A percentile compares a stretch with the other conserved stretches of the same genome.
Evolutionary conservation across 129 eudicot genomes (phyloP).

Genomic region (Logfia minima): DNA sequence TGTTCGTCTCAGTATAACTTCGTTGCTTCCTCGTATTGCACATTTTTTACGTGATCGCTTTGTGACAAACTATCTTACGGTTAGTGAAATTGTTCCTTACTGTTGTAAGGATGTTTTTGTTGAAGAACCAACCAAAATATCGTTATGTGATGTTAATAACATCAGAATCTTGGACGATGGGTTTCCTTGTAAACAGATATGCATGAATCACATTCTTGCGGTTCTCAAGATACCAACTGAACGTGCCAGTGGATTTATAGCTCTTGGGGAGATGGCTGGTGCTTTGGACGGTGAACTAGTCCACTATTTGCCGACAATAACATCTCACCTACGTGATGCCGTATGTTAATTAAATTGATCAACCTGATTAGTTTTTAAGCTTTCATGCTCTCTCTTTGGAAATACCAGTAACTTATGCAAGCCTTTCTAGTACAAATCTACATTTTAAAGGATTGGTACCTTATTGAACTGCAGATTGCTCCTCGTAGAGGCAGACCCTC

Average conservation of each 20-base stretch:
- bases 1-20: constrained; percentile 97
- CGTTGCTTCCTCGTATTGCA: constrained; percentile 93
- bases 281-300: constrained; percentile 97
- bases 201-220: constrained; percentile 97
- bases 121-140: neutral
- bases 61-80: constrained; percentile 93
- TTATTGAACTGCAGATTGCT: constrained; percentile 62
- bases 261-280: constrained; percentile 99
- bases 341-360: constrained; percentile 46
- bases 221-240: constrained; percentile 95
- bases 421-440: neutral
- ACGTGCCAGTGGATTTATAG: constrained; percentile 96
- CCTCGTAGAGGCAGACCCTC: constrained; percentile 98
- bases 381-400: constrained; percentile 19
- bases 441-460: constrained; percentile 9
- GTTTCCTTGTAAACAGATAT: constrained; percentile 57
- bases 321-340: constrained; percentile 92
- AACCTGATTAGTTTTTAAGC: neutral
- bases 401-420: neutral
- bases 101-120: constrained; percentile 9
- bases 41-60: constrained; percentile 97
- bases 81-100: constrained; percentile 25
- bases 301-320: constrained; percentile 99
- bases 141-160: constrained; percentile 9
- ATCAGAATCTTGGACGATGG: constrained; percentile 22